Conservation (phyloP, 1,284 basidiomycete genomes). For the Fereydounia khargensis region DNA sequence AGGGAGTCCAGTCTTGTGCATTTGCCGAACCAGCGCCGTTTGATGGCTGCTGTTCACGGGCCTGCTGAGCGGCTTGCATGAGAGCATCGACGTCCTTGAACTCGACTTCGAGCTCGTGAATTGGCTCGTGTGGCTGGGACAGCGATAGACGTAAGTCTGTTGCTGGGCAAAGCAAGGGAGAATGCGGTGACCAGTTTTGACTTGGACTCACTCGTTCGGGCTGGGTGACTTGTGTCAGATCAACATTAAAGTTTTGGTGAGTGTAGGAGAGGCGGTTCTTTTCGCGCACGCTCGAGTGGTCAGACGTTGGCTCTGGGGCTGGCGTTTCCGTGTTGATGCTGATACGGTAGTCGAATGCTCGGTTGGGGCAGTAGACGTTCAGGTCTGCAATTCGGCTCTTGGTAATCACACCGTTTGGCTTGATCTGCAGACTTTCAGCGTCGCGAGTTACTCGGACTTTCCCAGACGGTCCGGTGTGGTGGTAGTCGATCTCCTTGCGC, state of each 20-base stretch:
- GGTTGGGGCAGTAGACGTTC: conserved; percentile 80
- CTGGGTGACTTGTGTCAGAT: conserved; percentile 80
- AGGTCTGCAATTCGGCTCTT: conserved; percentile 83
- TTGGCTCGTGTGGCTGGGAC: conserved; percentile 28
- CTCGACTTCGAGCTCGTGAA: conserved; percentile 66
- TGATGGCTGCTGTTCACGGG: no score
- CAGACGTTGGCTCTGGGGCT: conserved; percentile 43
- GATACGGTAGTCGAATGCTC: conserved; percentile 83
- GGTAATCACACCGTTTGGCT: conserved; percentile 61
- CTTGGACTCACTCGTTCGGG: conserved; percentile 39
- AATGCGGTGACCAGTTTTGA: no score
- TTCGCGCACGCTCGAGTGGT: conserved; percentile 62
- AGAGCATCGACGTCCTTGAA: conserved; percentile 61
- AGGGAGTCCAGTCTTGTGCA: conserved; percentile 45
- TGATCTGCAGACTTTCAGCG: conserved; percentile 68
- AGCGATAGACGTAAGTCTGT: not conserved
- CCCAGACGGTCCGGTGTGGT: conserved; percentile 63
- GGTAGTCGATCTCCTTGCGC: conserved; percentile 76
- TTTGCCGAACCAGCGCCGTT: not conserved
- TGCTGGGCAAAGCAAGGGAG: not conserved
- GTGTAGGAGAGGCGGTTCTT: conserved; percentile 91
- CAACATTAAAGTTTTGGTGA: conserved; percentile 87
- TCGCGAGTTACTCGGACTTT: conserved; percentile 83
- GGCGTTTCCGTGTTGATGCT: conserved; percentile 78
- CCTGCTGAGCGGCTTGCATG: conserved; percentile 57